Conservation (phyloP, 176 grass and related monocot genomes). For the Lolium multiflorum region DNA sequence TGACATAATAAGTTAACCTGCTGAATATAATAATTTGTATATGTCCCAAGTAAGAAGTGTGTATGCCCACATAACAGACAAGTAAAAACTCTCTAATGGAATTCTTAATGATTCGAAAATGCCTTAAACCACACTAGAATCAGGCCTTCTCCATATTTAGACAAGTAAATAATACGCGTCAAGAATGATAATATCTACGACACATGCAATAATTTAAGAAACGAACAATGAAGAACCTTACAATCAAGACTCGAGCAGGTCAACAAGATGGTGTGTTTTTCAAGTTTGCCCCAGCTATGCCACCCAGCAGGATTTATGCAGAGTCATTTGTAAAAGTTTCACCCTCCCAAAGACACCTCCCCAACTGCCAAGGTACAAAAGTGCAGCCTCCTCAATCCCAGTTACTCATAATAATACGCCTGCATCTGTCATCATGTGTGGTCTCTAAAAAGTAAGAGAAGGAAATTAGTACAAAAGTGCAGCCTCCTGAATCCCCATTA, state of each 20-base stretch:
- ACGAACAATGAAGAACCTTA: neutral
- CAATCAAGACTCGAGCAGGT: no score
- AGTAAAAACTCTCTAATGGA: neutral
- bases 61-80: neutral
- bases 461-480: no score
- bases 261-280: slow-evolving; percentile 47
- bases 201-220: neutral
- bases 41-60: neutral
- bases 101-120: slow-evolving; percentile 29
- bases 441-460: no score
- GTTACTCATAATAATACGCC: slow-evolving; percentile 51
- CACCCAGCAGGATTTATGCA: slow-evolving; percentile 50
- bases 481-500: no score
- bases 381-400: slow-evolving; percentile 25
- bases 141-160: neutral
- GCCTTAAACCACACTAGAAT: neutral
- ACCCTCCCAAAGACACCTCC: slow-evolving; percentile 53
- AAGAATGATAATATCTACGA: neutral
- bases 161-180: slow-evolving; percentile 30
- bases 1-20: slow-evolving; percentile 16
- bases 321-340: slow-evolving; percentile 52
- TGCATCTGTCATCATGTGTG: no score
- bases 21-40: no score
- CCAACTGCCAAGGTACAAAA: slow-evolving; percentile 38
- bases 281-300: slow-evolving; percentile 42